A percentile compares a stretch with the other conserved stretches of the same genome.
phyloP scores from a whole-genome alignment of 2,329 filamentous ascomycete species.

The Penicillium concentricum region DNA sequence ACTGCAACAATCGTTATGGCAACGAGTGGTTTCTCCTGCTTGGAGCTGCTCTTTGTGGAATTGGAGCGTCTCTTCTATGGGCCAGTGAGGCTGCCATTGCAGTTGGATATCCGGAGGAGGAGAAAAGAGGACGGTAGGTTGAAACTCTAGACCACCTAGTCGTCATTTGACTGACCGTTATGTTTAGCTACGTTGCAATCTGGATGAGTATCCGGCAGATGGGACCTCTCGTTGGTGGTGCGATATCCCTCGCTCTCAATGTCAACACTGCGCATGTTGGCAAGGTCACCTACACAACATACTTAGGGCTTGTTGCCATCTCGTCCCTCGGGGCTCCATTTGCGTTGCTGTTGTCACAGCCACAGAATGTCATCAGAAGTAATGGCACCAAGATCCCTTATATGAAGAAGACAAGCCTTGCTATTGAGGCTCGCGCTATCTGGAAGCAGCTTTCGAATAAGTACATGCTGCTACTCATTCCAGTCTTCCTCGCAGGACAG shows the following conservation, averaged over 20 bases:
- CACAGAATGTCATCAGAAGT: slow-evolving; percentile 46
- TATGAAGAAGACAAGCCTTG: slow-evolving; percentile 26
- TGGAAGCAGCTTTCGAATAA: slow-evolving; percentile 43
- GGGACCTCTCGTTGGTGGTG: slow-evolving; percentile 53
- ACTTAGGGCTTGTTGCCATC: slow-evolving; percentile 35
- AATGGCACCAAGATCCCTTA: slow-evolving; percentile 37
- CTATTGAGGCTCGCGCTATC: slow-evolving; percentile 41
- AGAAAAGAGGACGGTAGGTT: slow-evolving; percentile 46
- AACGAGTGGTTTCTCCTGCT: slow-evolving; percentile 51
- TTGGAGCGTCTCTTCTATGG: slow-evolving; percentile 43
- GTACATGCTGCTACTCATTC: slow-evolving; percentile 51
- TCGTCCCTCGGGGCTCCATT: slow-evolving; percentile 50
- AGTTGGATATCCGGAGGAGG: slow-evolving; percentile 47
- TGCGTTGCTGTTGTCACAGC: slow-evolving; percentile 47
- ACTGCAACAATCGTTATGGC: slow-evolving; percentile 49
- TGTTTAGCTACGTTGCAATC: slow-evolving; percentile 44
- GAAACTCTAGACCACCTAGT: slow-evolving; percentile 7
- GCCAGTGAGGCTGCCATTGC: slow-evolving; percentile 43
- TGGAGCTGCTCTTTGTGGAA: slow-evolving; percentile 46
- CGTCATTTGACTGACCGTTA: slow-evolving; percentile 1
- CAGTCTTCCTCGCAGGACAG: slow-evolving; percentile 51
- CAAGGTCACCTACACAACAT: slow-evolving; percentile 48
- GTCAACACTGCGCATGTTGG: slow-evolving; percentile 44
- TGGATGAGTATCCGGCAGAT: slow-evolving; percentile 56
- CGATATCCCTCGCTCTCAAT: slow-evolving; percentile 54